phyloP scores from a whole-genome alignment of 2,329 filamentous ascomycete species.

The Alternaria angustiovoidea region DNA sequence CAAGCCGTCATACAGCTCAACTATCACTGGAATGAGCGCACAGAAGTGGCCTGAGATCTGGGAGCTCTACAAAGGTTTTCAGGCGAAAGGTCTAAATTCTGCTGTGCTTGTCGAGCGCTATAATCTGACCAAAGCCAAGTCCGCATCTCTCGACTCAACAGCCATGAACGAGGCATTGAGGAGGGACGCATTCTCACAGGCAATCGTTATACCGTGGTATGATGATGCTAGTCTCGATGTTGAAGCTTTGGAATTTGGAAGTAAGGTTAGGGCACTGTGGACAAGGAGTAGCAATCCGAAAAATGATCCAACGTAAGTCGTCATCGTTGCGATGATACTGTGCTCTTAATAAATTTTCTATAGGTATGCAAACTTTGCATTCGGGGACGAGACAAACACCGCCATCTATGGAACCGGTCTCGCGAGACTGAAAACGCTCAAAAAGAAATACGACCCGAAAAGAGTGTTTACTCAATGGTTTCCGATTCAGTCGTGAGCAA shows the following conservation, averaged over 20 bases:
- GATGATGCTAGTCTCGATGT: conserved; percentile 46
- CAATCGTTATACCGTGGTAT: conserved; percentile 54
- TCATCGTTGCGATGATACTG: background rate
- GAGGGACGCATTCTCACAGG: conserved; percentile 48
- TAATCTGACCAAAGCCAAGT: conserved; percentile 43
- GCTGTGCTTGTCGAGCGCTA: conserved; percentile 50
- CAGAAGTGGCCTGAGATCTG: conserved; percentile 52
- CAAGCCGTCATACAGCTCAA: conserved; percentile 52
- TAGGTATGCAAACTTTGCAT: conserved; percentile 40
- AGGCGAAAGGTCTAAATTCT: conserved; percentile 44
- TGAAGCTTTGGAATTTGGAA: conserved; percentile 47
- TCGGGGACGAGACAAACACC: conserved; percentile 34
- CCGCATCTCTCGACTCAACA: conserved; percentile 16
- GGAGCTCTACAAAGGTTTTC: conserved; percentile 51
- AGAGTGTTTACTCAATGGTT: conserved; percentile 41
- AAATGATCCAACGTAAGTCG: conserved; percentile 30
- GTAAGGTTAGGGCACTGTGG: conserved; percentile 41
- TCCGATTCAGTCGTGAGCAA: conserved; percentile 20
- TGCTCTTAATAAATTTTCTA: background rate
- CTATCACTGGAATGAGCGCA: conserved; percentile 47
- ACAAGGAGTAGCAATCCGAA: conserved; percentile 19
- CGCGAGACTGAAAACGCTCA: conserved; percentile 27
- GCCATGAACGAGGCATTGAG: conserved; percentile 42
- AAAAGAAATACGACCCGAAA: conserved; percentile 37
- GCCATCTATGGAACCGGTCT: conserved; percentile 38